Percentiles rank a stretch among this genome's conserved stretches.
Conservation (phyloP, 345 rosid species). For the Euphorbia pulcherrima region DNA sequence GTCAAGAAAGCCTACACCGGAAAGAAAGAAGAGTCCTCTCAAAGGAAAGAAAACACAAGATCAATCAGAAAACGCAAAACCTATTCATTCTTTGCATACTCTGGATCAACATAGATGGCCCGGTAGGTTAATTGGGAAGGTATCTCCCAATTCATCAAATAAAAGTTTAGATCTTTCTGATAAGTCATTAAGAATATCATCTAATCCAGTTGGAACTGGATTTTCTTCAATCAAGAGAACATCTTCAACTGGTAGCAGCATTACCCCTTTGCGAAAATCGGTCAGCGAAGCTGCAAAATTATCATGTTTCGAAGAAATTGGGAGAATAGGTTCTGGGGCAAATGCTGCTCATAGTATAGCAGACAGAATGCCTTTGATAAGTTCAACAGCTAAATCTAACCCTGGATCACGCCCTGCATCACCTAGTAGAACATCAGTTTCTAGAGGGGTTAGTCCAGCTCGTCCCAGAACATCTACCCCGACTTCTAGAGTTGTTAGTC, state of each 20-base stretch:
- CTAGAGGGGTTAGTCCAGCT: slow-evolving; percentile 57
- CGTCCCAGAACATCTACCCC: slow-evolving; percentile 65
- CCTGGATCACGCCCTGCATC: slow-evolving; percentile 62
- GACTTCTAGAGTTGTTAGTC: slow-evolving; percentile 67
- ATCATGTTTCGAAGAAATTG: slow-evolving; percentile 36
- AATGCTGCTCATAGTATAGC: slow-evolving; percentile 42
- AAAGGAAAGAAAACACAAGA: slow-evolving; percentile 75
- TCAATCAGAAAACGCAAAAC: slow-evolving; percentile 92
- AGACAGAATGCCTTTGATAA: slow-evolving; percentile 43
- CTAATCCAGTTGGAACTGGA: slow-evolving; percentile 44
- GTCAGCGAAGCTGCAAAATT: slow-evolving; percentile 46
- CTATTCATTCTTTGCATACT: slow-evolving; percentile 57
- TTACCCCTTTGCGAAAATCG: slow-evolving; percentile 53
- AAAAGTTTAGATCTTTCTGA: slow-evolving; percentile 60
- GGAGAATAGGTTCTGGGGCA: slow-evolving; percentile 38
- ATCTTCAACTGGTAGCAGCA: slow-evolving; percentile 37
- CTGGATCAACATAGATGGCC: slow-evolving; percentile 96
- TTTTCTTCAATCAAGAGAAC: slow-evolving; percentile 48
- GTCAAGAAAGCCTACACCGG: slow-evolving; percentile 69
- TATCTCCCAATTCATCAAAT: slow-evolving; percentile 44
- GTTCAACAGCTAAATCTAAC: slow-evolving; percentile 44
- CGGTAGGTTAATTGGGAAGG: slow-evolving; percentile 64
- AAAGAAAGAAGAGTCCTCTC: slow-evolving; percentile 76
- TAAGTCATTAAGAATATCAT: slow-evolving; percentile 38
- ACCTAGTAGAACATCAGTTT: slow-evolving; percentile 49